Evolutionary conservation across 306 rosid species (phyloP), one percentile per base, ranked within the genome.

Genomic region (Biancaea sappan): DNA sequence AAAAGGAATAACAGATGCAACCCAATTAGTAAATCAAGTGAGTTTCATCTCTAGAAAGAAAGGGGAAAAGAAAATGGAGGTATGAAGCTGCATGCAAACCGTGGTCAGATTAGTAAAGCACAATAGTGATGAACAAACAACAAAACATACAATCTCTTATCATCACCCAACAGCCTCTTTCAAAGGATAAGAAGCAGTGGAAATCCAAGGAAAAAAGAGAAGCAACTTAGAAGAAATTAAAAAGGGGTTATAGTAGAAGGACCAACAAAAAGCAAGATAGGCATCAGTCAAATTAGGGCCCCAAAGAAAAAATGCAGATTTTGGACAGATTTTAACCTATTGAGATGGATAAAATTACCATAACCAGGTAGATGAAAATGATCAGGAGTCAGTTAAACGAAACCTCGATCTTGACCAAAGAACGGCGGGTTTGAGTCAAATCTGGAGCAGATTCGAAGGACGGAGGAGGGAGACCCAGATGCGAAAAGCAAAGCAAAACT

Each of bases 381-480:
- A 80, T 78, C 58, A 54, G 35, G 51, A 40, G 38, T 43, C 60
- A 84, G 77, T 57, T 79, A 80, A 76, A 79, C n/a, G 80, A 84
- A 88, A 74, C 32, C 67, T 57, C 77, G 97, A 91, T 91, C 91
- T 87, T 75, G 74, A 79, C 25, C 56, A 76, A 68, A 74, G 21
- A 84, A 80, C 34, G 66, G 53, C 10, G 69, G 82, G 40, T 53
- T 73, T 24, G 53, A 34, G 78, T n/a, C 61, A 73, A 84, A 88
- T 65, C 81, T 79, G 79, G 81, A 74, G 81, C 86, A 86, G 97
- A 91, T 94, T 93, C 74, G 71, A 57, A 74, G 77, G 63, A 57
- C 71, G 77, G 63, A 73, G 81, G 72, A 81, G 29, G 79, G 76
- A 79, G 73, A 81, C 85, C 86, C 80, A 84, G 86, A 75, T 77